Conservation (phyloP, 306 rosid genomes). For the Cucurbita moschata region DNA sequence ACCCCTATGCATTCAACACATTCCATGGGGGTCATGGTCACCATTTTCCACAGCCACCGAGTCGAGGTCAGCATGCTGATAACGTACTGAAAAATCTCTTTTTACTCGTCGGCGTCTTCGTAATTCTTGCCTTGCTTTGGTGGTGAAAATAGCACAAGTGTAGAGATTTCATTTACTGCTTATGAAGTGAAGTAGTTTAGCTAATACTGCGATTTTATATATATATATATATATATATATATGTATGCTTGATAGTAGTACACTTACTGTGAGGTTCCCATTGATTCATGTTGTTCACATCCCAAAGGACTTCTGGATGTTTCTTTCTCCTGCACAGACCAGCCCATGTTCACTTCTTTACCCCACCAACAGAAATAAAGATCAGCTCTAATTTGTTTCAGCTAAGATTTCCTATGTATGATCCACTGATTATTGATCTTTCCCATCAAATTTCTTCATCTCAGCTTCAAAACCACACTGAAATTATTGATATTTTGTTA, state of each 20-base stretch:
- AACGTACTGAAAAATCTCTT: slow-evolving; percentile 62
- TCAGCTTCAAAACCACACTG: too few relatives aligned
- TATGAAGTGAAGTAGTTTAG: neutral
- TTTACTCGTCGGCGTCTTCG: slow-evolving; percentile 54
- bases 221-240: neutral
- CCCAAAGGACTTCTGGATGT: neutral
- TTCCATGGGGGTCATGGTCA: slow-evolving; percentile 55
- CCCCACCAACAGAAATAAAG: neutral
- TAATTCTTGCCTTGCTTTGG: slow-evolving; percentile 56
- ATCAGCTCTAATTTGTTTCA: too few relatives aligned
- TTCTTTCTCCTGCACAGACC: neutral
- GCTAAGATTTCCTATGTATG: too few relatives aligned
- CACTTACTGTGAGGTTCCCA: neutral
- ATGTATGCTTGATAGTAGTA: neutral
- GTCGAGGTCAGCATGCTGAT: slow-evolving; percentile 56
- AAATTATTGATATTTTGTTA: neutral
- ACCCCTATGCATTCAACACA: slow-evolving; percentile 45
- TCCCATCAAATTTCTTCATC: too few relatives aligned
- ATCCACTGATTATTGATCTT: too few relatives aligned
- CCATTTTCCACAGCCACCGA: slow-evolving; percentile 31
- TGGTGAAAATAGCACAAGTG: slow-evolving; percentile 21
- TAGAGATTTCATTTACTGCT: neutral
- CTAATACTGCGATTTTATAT: neutral
- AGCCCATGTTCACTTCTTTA: neutral
- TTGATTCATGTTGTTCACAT: neutral